These are phyloP conservation scores for Gryganskiella cystojenkinii DNA, from an alignment of 192 early-diverging fungal genomes.

Conservation along the genomic window DNA sequence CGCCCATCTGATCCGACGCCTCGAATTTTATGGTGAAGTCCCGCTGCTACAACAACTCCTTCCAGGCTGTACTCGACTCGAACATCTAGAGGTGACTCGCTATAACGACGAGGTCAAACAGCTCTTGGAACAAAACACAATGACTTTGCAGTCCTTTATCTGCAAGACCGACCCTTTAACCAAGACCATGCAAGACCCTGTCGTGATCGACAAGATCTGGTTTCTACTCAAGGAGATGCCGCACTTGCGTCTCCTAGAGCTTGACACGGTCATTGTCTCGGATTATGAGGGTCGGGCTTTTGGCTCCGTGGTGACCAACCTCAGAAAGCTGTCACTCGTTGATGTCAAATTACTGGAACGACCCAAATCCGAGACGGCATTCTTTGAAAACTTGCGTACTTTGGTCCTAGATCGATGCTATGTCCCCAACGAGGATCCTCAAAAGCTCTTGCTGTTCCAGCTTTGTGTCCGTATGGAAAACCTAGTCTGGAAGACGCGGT, in stretches of 20 bases:
- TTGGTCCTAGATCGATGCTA: slow-evolving; percentile 24
- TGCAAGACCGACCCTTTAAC: slow-evolving; percentile 13
- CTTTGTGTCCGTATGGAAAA: slow-evolving; percentile 11
- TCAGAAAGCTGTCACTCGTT: slow-evolving; percentile 3
- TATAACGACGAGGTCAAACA: slow-evolving; percentile 13
- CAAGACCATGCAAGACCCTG: not conserved
- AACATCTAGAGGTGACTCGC: slow-evolving; percentile 9
- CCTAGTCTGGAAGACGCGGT: slow-evolving; percentile 17
- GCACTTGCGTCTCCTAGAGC: not conserved
- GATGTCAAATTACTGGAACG: slow-evolving; percentile 21
- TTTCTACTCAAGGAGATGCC: slow-evolving; percentile 2
- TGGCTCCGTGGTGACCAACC: slow-evolving; percentile 6
- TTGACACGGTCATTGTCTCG: slow-evolving; percentile 21
- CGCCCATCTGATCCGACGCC: slow-evolving; percentile 6
- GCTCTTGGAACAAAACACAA: slow-evolving; percentile 15
- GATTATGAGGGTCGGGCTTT: slow-evolving; percentile 17
- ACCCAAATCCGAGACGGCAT: slow-evolving; percentile 13
- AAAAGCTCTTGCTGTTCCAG: slow-evolving; percentile 14
- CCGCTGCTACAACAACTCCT: slow-evolving; percentile 1
- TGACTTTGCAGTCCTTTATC: slow-evolving; percentile 9
- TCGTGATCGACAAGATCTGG: slow-evolving; percentile 17
- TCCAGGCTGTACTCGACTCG: slow-evolving; percentile 13
- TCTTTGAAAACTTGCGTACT: slow-evolving; percentile 1
- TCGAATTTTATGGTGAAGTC: slow-evolving; percentile 18
- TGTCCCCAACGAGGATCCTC: slow-evolving; percentile 1